phyloP scores from a whole-genome alignment of 306 rosid genomes.

The Dalbergia cultrata region DNA sequence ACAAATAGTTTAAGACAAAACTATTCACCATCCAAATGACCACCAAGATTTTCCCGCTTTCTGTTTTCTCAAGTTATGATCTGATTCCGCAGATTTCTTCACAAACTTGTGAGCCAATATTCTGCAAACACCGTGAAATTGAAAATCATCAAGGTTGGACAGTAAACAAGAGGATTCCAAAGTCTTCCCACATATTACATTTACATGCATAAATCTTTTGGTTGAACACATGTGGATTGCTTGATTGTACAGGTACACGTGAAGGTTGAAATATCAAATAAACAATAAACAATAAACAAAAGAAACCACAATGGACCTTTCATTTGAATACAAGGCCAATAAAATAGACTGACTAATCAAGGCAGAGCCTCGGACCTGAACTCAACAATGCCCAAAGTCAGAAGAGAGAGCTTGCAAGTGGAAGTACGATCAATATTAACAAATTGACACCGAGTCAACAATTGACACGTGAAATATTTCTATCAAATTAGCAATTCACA shows the following conservation, averaged over 20 bases:
- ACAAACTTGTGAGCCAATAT: constrained; percentile 97
- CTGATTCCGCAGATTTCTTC: constrained; percentile 68
- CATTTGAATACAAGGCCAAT: constrained; percentile 18
- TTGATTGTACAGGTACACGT: constrained; percentile 10
- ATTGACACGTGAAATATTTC: background rate
- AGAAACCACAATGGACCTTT: constrained; percentile 6
- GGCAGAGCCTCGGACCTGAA: constrained; percentile 13
- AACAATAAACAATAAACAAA: background rate
- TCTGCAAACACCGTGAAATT: constrained; percentile 59
- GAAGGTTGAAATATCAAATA: constrained; percentile 26
- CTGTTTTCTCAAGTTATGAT: constrained; percentile 60
- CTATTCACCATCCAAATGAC: constrained; percentile 81
- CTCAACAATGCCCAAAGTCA: constrained; percentile 22
- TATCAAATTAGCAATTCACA: background rate
- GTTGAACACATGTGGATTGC: constrained; percentile 25
- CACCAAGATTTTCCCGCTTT: constrained; percentile 83
- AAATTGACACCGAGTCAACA: background rate
- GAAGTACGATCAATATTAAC: constrained; percentile 6
- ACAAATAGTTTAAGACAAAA: constrained; percentile 38
- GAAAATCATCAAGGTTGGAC: constrained; percentile 31
- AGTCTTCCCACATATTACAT: constrained; percentile 29
- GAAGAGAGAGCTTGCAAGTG: constrained; percentile 7
- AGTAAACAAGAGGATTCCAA: constrained; percentile 33
- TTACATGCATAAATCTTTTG: constrained; percentile 31
- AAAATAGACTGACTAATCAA: constrained; percentile 11